A percentile compares a stretch with the other conserved stretches of the same genome.
Conservation (phyloP, 2,329 filamentous ascomycete species). For the Xenosphaeropsis pyriputrescens region DNA sequence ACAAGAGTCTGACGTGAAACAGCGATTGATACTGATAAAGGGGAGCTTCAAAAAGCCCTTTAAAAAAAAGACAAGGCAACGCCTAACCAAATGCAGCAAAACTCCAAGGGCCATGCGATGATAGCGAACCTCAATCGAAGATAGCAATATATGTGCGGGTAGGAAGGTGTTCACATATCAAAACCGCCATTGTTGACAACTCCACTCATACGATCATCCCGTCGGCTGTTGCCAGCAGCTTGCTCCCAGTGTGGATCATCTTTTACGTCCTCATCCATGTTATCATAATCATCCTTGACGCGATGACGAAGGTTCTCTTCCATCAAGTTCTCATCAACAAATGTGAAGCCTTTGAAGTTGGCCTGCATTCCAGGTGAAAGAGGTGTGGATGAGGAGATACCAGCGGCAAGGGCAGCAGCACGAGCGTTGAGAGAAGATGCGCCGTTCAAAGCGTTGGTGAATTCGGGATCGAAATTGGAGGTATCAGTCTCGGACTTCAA, state of each 20-base stretch:
- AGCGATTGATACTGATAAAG: too few relatives aligned
- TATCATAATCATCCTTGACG: conserved; percentile 35
- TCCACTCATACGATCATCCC: conserved; percentile 45
- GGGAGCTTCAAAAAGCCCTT: too few relatives aligned
- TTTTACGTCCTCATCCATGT: conserved; percentile 46
- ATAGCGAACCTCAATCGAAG: not conserved
- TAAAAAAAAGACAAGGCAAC: not conserved
- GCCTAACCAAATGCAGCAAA: conserved; percentile 4
- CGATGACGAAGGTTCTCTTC: conserved; percentile 64
- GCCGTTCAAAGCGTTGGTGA: conserved; percentile 84
- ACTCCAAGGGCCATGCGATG: conserved; percentile 4
- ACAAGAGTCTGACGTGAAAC: too few relatives aligned
- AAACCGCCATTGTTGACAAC: conserved; percentile 45
- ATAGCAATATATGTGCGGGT: conserved; percentile 1
- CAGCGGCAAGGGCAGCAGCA: conserved; percentile 71
- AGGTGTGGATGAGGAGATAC: conserved; percentile 79
- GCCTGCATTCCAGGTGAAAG: conserved; percentile 92
- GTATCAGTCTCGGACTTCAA: conserved; percentile 92
- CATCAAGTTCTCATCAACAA: conserved; percentile 93
- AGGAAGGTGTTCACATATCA: conserved; percentile 33
- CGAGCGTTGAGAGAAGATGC: conserved; percentile 83
- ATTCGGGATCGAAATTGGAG: conserved; percentile 97
- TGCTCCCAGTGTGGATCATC: conserved; percentile 21
- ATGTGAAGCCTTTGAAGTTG: conserved; percentile 97
- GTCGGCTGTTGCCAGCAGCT: conserved; percentile 26